Base-by-base conservation (phyloP, 495 filamentous ascomycete genomes). In the Thozetella sp. region DNA sequence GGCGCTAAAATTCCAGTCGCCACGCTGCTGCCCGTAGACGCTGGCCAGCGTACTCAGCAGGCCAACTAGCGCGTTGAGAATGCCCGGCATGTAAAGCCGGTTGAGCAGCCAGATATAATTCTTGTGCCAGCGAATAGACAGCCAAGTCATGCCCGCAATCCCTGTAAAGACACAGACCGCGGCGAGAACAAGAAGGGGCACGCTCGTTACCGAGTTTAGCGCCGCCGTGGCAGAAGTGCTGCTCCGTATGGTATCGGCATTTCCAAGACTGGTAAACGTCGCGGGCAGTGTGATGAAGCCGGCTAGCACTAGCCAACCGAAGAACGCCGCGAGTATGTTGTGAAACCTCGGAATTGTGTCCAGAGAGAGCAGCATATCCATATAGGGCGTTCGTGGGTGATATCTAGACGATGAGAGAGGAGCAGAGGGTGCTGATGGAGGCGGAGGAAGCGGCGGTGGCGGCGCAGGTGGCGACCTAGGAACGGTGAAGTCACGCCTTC, bases 91-190 rank as follows among this genome's bases (percentile, higher is more conserved):
- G 57, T 80, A 78, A 15, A 81, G 64, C 53, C 67, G 68, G 34
- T 76, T 78, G 0, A 78, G 61, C 43, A 81, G 37, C 79, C 78
- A 82, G 15, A 77, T 68, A 57, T 75, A 79, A 51, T 81, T 82
- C 46, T 59, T 62, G 12, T 72, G 54, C 62, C 67, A 71, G 2
- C 60, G 63, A 25, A 64, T 57, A n/a, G 59, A 71, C 12, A 71
- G 63, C 61, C 59, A 63, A 50, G 54, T 40, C 3, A 50, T 37
- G 6, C 63, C 65, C 2, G 61, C 48, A 3, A 60, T 45, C 15
- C 62, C 67, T 34, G 64, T 26, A 15, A 56, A 15, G 60, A 78
- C 75, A 25, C 71, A 67, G 10, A 48, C 52, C 19, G 67, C 60
- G 9, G 72, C 72, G 22, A 74, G 50, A 10, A 65, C 65, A 27